A percentile compares a stretch with the other conserved stretches of the same genome.
These are phyloP conservation scores for Euphorbia tirucalli DNA, from an alignment of 345 rosid species.

Conservation along the genomic window DNA sequence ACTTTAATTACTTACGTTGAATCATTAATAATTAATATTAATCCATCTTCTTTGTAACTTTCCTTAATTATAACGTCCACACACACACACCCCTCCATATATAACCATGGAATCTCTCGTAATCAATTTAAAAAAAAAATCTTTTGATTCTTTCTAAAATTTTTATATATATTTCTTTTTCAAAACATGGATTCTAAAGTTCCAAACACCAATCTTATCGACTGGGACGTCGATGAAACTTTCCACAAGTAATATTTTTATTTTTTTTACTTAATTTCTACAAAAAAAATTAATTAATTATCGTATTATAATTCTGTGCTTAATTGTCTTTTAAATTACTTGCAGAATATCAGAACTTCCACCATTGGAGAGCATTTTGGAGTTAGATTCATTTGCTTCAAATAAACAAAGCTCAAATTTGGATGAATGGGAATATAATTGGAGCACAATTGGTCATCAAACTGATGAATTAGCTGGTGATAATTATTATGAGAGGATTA, in stretches of 20 bases:
- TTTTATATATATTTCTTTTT: no score
- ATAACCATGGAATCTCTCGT: no score
- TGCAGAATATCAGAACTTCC: constrained; percentile 24
- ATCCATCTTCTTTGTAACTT: neutral
- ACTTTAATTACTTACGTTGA: neutral
- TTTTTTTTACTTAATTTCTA: neutral
- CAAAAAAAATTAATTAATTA: neutral
- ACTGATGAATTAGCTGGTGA: no score
- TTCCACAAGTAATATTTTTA: neutral
- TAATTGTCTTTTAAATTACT: no score
- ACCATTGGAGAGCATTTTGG: constrained; percentile 1
- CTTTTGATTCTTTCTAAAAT: neutral
- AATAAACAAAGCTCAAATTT: no score
- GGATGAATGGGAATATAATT: no score
- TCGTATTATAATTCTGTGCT: neutral
- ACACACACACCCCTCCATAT: no score
- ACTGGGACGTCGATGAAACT: neutral
- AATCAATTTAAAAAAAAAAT: no score
- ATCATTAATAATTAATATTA: no score
- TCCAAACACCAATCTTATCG: neutral
- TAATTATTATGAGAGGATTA: no score
- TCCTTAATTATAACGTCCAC: neutral
- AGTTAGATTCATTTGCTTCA: neutral
- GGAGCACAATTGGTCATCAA: no score
- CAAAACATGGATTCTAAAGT: no score